A percentile compares a stretch with the other conserved stretches of the same genome.
These are phyloP conservation scores for Stachybotrys chartarum DNA, from an alignment of 2,329 filamentous ascomycete species.

Conservation along the genomic window DNA sequence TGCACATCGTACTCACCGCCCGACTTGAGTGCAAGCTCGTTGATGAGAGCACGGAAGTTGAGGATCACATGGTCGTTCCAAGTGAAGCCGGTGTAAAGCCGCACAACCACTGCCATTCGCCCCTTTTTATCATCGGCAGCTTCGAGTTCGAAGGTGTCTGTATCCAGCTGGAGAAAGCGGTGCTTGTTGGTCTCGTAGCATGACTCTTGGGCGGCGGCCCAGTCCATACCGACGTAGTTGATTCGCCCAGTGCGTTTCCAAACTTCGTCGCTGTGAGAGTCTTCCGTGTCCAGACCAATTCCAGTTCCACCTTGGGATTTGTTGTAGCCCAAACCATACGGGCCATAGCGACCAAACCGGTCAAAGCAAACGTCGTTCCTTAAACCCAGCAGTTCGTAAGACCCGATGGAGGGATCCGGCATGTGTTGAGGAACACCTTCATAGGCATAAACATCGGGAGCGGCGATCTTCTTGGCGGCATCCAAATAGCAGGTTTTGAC, in stretches of 20 bases:
- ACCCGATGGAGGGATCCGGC: slow-evolving; percentile 71
- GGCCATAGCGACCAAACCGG: slow-evolving; percentile 73
- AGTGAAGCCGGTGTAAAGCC: slow-evolving; percentile 71
- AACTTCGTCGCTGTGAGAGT: slow-evolving; percentile 55
- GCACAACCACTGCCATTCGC: slow-evolving; percentile 69
- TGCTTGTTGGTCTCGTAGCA: slow-evolving; percentile 55
- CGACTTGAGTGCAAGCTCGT: slow-evolving; percentile 69
- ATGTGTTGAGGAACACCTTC: slow-evolving; percentile 67
- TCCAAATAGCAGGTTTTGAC: slow-evolving; percentile 60
- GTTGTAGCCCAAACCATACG: slow-evolving; percentile 81
- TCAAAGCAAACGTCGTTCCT: slow-evolving; percentile 81
- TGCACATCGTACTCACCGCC: slow-evolving; percentile 79
- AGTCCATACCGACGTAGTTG: slow-evolving; percentile 48
- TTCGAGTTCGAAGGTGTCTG: slow-evolving; percentile 28
- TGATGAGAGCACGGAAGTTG: slow-evolving; percentile 74
- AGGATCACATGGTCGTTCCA: slow-evolving; percentile 74
- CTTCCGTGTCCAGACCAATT: slow-evolving; percentile 66
- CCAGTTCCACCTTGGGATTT: slow-evolving; percentile 62
- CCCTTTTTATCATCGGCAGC: slow-evolving; percentile 29
- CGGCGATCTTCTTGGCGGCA: slow-evolving; percentile 44
- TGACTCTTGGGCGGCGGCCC: slow-evolving; percentile 44
- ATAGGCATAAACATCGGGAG: slow-evolving; percentile 61
- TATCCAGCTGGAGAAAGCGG: slow-evolving; percentile 43
- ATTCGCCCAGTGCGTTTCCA: slow-evolving; percentile 50
- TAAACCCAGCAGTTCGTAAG: slow-evolving; percentile 66